Percentiles rank a stretch among this genome's conserved stretches.
Conservation (phyloP, 768 basidiomycete genomes). For the Hericium coralloides region DNA sequence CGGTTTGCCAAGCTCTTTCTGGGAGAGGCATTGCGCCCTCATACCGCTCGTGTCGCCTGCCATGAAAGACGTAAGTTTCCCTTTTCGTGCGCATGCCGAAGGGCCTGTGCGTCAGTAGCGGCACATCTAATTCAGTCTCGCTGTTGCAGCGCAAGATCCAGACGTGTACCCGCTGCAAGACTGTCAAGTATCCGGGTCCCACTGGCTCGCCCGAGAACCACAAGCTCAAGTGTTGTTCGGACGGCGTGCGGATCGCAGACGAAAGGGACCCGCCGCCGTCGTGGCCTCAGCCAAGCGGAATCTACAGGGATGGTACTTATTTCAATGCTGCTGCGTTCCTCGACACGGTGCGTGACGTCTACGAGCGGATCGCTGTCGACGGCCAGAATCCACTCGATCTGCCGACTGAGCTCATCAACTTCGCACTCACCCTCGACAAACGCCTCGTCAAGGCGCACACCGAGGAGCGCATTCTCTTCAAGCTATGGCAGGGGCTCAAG, state of each 20-base stretch:
- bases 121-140: not conserved
- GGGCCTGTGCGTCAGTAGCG: too few species aligned
- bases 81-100: not conserved
- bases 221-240: constrained; percentile 8
- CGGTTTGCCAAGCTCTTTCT: not conserved
- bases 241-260: constrained; percentile 1
- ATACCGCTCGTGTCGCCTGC: not conserved
- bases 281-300: constrained; percentile 8
- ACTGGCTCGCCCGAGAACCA: constrained; percentile 3
- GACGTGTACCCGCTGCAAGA: not conserved
- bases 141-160: not conserved
- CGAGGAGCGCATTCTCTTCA: too few species aligned
- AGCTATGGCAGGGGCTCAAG: too few species aligned
- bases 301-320: constrained; percentile 5
- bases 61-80: not conserved
- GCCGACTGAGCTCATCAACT: not conserved
- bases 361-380: not conserved
- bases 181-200: not conserved
- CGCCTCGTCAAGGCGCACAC: too few species aligned
- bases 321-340: constrained; percentile 5
- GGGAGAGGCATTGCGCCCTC: constrained; percentile 1
- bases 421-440: too few species aligned
- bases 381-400: not conserved
- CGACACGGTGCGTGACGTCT: not conserved
- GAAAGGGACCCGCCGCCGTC: not conserved